Percentiles rank a stretch among this genome's conserved stretches.
Evolutionary conservation across 768 basidiomycete species (phyloP).

Genomic region (Leucosporidium scottii): DNA sequence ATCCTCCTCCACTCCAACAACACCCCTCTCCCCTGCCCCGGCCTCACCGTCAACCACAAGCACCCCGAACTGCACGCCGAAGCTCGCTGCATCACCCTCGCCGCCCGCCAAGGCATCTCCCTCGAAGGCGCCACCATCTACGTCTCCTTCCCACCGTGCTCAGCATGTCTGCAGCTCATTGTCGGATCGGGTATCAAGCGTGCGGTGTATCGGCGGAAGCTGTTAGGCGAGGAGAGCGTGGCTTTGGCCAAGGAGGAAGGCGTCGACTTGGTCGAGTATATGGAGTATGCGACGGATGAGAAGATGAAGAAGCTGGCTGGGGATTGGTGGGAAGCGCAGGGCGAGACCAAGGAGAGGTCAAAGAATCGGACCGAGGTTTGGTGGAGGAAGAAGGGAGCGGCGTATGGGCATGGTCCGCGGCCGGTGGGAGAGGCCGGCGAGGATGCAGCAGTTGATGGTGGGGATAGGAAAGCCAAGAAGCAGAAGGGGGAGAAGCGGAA

Average conservation of each 20-base stretch:
- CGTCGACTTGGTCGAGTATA: constrained; percentile 19
- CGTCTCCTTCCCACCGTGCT: constrained; percentile 28
- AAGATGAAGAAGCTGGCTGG: constrained; percentile 10
- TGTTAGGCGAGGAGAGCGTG: too few species aligned
- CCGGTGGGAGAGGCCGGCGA: not conserved
- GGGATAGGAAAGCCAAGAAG: too few species aligned
- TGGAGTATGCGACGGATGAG: constrained; percentile 19
- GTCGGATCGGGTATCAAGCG: too few species aligned
- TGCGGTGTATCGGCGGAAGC: too few species aligned
- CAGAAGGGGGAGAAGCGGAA: too few species aligned
- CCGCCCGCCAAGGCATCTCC: constrained; percentile 5
- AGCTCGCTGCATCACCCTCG: constrained; percentile 23
- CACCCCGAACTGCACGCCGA: constrained; percentile 29
- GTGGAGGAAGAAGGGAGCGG: too few species aligned
- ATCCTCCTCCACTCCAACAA: constrained; percentile 29
- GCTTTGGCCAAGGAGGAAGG: constrained; percentile 10
- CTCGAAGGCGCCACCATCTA: constrained; percentile 18
- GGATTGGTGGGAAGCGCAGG: constrained; percentile 9
- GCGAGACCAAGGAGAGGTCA: too few species aligned
- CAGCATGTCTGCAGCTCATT: constrained; percentile 15
- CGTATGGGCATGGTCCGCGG: too few species aligned
- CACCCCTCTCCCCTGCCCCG: constrained; percentile 9
- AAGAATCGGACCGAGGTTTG: too few species aligned
- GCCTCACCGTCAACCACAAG: not conserved
- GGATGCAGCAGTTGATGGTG: not conserved